Evolutionary conservation across 1,139 yeast genomes (phyloP).

Genomic region (Magnusiomyces sp.): DNA sequence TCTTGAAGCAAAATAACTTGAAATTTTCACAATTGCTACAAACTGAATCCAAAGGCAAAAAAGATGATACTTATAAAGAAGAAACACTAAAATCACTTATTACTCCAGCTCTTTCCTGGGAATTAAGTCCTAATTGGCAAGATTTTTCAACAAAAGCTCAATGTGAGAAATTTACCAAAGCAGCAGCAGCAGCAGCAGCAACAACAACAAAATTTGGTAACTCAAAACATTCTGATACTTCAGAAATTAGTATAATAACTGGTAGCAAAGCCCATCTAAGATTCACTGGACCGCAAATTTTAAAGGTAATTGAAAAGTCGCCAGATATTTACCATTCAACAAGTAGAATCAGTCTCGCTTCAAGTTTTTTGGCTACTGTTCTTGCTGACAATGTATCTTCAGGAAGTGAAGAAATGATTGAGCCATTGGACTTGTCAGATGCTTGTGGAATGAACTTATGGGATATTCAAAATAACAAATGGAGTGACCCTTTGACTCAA

Average conservation of each 20-base stretch:
- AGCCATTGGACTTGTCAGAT: conserved; percentile 70
- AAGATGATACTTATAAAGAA: not conserved
- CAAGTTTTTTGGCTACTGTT: conserved; percentile 68
- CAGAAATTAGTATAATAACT: conserved; percentile 54
- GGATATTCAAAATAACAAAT: conserved; percentile 45
- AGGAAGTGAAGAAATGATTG: conserved; percentile 49
- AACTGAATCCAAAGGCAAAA: not conserved
- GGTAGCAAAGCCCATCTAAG: conserved; percentile 88
- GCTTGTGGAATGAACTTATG: conserved; percentile 90
- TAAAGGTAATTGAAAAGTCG: conserved; percentile 54
- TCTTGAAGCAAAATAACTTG: conserved; percentile 33
- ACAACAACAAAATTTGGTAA: too few relatives aligned
- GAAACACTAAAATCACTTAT: conserved; percentile 18
- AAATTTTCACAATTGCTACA: too few relatives aligned
- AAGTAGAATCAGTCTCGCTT: conserved; percentile 59
- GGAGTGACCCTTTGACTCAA: not conserved
- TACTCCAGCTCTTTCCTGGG: conserved; percentile 46
- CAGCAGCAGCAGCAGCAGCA: conserved; percentile 44
- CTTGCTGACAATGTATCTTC: conserved; percentile 37
- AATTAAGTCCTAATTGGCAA: conserved; percentile 86
- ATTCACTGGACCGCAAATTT: conserved; percentile 83
- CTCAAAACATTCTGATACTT: too few relatives aligned
- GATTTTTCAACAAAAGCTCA: conserved; percentile 80
- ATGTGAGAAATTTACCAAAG: conserved; percentile 50
- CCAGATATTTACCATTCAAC: conserved; percentile 52